Base-by-base conservation (phyloP, 345 rosid genomes). In the Geranium brycei region DNA sequence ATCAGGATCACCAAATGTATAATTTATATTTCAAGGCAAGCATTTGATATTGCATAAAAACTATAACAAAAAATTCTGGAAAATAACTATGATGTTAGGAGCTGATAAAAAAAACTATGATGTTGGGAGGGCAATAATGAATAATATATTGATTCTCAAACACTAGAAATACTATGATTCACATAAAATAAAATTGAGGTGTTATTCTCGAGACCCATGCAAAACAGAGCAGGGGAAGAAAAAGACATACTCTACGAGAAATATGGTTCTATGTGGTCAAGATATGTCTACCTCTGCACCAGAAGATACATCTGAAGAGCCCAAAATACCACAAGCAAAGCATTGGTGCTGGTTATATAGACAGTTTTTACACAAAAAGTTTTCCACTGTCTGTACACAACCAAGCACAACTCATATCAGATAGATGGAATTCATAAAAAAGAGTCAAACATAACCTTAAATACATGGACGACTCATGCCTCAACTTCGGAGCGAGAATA, bases 241-340 rank as follows among this genome's bases (percentile, higher is more conserved):
- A 58, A 58, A 16, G 4, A 28, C 8, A 19, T 17, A 60, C 17
- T 14, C 7, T 19, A 31, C 1, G 10, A 15, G 41, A 60, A 13
- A 19, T 58, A 19, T 47, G 64, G 28, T 55, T 31, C 62, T 10
- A 51, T 14, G 17, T 18, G 61, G 60, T 35, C 32, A 63, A 19
- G 66, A 64, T 31, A 62, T 61, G 41, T 19, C 31, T 76, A 85
- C 91, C 86, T 85, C 89, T 75, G 76, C 82, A 68, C 71, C 62
- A 35, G 73, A 69, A 56, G 77, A 76, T 65, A 66, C 67, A 64
- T 76, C 78, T 28, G 87, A 85, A 31, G 85, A 85, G 31, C 95
- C 91, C 64, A 85, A 65, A 51, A 71, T 64, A 51, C 95, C 95
- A 70, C 95, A 85, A 57, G 78, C 84, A 77, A 70, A 83, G 75